Conservation (phyloP, 768 basidiomycete species). For the Omphalotus guepiniiformis region DNA sequence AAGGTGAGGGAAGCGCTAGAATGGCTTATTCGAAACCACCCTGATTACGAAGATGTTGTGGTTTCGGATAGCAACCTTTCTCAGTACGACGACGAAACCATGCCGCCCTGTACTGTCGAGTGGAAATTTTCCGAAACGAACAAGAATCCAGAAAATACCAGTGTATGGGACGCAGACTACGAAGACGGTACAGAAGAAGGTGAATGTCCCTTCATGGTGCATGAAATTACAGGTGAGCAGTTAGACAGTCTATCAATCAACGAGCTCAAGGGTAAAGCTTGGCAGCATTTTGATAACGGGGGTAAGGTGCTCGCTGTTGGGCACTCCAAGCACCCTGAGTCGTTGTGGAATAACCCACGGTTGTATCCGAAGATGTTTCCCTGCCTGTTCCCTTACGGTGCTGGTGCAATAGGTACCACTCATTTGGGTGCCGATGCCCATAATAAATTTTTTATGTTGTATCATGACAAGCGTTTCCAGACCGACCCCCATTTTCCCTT, state of each 20-base stretch:
- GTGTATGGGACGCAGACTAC: background rate
- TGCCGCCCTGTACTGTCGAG: conserved; percentile 20
- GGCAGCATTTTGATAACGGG: background rate
- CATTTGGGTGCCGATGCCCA: background rate
- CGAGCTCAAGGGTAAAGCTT: background rate
- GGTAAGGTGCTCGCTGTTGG: background rate
- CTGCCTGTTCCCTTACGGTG: conserved; percentile 5
- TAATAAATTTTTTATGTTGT: background rate
- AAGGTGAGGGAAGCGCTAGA: conserved; percentile 23
- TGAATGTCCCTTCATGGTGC: conserved; percentile 20
- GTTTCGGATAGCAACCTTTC: conserved; percentile 16
- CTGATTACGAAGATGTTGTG: conserved; percentile 27
- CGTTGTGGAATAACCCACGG: background rate
- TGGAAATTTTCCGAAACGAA: conserved; percentile 16
- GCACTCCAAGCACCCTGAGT: background rate
- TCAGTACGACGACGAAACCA: conserved; percentile 19
- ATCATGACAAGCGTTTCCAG: conserved; percentile 2
- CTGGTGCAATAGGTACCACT: background rate
- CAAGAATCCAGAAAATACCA: conserved; percentile 14
- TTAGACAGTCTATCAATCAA: conserved; percentile 4
- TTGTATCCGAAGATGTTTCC: conserved; percentile 2
- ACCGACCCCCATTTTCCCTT: background rate
- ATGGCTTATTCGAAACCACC: conserved; percentile 31
- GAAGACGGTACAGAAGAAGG: conserved; percentile 13
- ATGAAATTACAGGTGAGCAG: conserved; percentile 16